phyloP scores from a whole-genome alignment of 371 early-diverging fungal species.

The Umbelopsis sp. region DNA sequence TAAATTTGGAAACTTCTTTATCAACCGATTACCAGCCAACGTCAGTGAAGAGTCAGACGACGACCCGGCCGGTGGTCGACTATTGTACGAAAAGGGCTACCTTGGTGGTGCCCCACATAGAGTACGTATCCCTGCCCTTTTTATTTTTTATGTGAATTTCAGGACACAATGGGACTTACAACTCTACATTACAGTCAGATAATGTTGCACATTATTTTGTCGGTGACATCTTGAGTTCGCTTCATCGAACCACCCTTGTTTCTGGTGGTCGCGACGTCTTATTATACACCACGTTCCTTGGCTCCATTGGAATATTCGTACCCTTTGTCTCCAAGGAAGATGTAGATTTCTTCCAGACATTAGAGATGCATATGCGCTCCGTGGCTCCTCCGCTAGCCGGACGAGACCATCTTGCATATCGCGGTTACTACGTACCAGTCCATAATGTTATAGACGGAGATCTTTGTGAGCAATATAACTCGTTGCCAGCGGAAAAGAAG shows the following conservation, averaged over 20 bases:
- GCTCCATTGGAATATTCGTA: conserved; percentile 82
- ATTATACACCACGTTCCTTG: conserved; percentile 86
- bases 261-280: conserved; percentile 86
- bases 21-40: conserved; percentile 72
- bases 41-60: conserved; percentile 79
- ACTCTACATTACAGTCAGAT: conserved; percentile 44
- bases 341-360: conserved; percentile 88
- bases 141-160: not conserved
- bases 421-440: conserved; percentile 85
- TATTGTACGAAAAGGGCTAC: conserved; percentile 77
- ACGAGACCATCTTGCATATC: conserved; percentile 87
- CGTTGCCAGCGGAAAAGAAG: conserved; percentile 72
- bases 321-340: conserved; percentile 90
- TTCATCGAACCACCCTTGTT: conserved; percentile 78
- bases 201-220: conserved; percentile 78
- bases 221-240: conserved; percentile 85
- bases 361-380: conserved; percentile 90
- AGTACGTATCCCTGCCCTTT: conserved; percentile 41
- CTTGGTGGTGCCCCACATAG: conserved; percentile 89
- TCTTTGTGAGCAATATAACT: conserved; percentile 84
- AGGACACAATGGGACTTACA: not conserved
- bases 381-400: conserved; percentile 82
- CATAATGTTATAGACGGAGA: conserved; percentile 90
- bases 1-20: conserved; percentile 94
- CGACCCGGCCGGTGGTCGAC: conserved; percentile 84